Evolutionary conservation across 495 filamentous ascomycete genomes (phyloP), one percentile per base, ranked within the genome.

Genomic region (Niebla homalea): DNA sequence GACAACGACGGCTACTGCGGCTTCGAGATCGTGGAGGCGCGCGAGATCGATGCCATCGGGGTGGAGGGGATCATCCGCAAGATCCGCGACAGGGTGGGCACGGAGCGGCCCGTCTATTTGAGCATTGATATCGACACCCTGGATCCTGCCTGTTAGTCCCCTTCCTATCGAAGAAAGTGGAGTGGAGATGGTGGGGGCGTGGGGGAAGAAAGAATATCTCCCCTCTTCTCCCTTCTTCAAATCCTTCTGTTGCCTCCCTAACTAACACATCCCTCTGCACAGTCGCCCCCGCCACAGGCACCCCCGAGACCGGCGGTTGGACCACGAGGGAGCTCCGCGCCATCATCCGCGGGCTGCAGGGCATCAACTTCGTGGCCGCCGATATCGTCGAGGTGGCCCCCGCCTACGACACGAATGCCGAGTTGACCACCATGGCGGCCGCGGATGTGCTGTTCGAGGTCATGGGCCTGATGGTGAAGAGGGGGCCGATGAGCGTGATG

Each of bases 101-200:
- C 70, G 4, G 73, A 78, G 15, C 79, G 83, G 40, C 82, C 77
- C 0, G 83, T 92, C 2, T 94, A 94, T 60, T 70, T 93, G 38
- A 86, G 79, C 48, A 87, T 94, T 38, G 88, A 94, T 58, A 93
- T 94, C 50, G 88, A 94, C 58, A 85, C 85, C 0, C 64, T 94
- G 14, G 88, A 94, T 59, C 87, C 88, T 4, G 88, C 86, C 29
- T 89, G 78, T 81, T 67, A 54, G 76, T 21, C 15, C 25, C 23
- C 29, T 40, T 23, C 29, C 36, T n/a, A n/a, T n/a, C n/a, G n/a
- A n/a, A n/a, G n/a, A n/a, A n/a, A n/a, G n/a, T n/a, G n/a, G n/a
- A n/a, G n/a, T n/a, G n/a, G n/a, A n/a, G n/a, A n/a, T 47, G 22
- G 25, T 51, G 1, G 22, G 16, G 14, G 10, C 10, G 6, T 49